phyloP scores from a whole-genome alignment of 2,329 filamentous ascomycete genomes.

The Eurotiales sp. region DNA sequence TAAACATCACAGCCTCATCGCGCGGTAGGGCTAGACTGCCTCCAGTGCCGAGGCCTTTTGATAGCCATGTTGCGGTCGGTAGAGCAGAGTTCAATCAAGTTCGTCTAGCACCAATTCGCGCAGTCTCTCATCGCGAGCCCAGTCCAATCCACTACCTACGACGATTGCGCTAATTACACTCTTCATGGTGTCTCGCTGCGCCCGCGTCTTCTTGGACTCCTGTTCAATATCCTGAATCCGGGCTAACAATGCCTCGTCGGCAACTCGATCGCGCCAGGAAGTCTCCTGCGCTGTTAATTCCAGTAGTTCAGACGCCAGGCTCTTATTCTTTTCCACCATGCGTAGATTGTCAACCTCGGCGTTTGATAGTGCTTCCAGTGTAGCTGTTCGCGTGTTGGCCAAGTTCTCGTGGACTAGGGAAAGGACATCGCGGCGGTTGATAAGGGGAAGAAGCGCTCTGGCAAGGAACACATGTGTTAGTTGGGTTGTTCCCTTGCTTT shows the following conservation, averaged over 20 bases:
- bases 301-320: conserved; percentile 61
- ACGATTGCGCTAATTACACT: conserved; percentile 73
- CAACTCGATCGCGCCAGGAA: conserved; percentile 48
- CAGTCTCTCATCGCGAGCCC: conserved; percentile 67
- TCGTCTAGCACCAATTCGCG: conserved; percentile 67
- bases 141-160: conserved; percentile 77
- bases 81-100: conserved; percentile 41
- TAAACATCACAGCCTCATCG: conserved; percentile 2
- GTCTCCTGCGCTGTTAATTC: conserved; percentile 58
- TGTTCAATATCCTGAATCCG: conserved; percentile 58
- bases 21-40: conserved; percentile 7
- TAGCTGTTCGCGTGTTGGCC: conserved; percentile 50
- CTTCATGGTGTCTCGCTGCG: conserved; percentile 71
- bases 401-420: conserved; percentile 62
- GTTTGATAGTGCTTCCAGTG: conserved; percentile 52
- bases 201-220: conserved; percentile 59
- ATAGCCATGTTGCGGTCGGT: no score
- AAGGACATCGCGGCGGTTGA: conserved; percentile 65
- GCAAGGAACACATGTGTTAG: background rate
- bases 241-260: conserved; percentile 50
- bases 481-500: background rate
- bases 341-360: conserved; percentile 58
- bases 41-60: background rate
- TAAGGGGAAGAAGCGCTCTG: conserved; percentile 64
- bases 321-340: conserved; percentile 58